Evolutionary conservation across 2,329 filamentous ascomycete species (phyloP).

Genomic region (Botryotinia calthae): DNA sequence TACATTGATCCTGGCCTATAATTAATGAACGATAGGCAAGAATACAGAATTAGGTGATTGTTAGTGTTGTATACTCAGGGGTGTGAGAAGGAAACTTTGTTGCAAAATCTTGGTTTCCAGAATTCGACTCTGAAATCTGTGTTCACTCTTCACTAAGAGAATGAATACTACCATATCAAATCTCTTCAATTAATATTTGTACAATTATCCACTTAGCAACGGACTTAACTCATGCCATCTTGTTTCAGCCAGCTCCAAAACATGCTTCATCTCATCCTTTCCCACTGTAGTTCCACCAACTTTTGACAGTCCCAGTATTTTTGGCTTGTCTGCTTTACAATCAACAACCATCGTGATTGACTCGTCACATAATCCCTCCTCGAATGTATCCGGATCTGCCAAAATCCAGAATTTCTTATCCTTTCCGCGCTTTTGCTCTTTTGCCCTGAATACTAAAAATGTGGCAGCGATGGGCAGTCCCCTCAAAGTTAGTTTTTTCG

Average conservation of each 20-base stretch:
- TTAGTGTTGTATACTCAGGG: background rate
- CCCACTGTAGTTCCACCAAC: conserved; percentile 72
- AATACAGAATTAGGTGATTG: background rate
- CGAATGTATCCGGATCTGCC: conserved; percentile 83
- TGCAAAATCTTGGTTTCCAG: background rate
- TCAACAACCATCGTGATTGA: conserved; percentile 81
- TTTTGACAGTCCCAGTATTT: conserved; percentile 75
- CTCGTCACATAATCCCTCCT: conserved; percentile 83
- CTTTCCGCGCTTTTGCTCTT: conserved; percentile 44
- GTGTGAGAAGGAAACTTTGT: background rate
- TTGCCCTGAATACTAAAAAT: conserved; percentile 72
- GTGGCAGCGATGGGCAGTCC: conserved; percentile 74
- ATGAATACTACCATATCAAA: conserved; percentile 1
- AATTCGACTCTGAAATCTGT: background rate
- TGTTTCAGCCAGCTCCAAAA: conserved; percentile 58
- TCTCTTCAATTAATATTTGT: conserved; percentile 7
- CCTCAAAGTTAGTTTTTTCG: conserved; percentile 56
- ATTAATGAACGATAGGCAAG: background rate
- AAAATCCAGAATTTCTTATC: conserved; percentile 70
- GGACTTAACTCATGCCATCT: conserved; percentile 57
- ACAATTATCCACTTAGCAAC: conserved; percentile 29
- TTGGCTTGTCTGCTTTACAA: conserved; percentile 45
- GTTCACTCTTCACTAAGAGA: conserved; percentile 1
- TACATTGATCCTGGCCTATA: background rate
- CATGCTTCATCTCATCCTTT: conserved; percentile 56